Evolutionary conservation across 2,329 filamentous ascomycete genomes (phyloP).

Genomic region (Hymenoscyphus salicellus): DNA sequence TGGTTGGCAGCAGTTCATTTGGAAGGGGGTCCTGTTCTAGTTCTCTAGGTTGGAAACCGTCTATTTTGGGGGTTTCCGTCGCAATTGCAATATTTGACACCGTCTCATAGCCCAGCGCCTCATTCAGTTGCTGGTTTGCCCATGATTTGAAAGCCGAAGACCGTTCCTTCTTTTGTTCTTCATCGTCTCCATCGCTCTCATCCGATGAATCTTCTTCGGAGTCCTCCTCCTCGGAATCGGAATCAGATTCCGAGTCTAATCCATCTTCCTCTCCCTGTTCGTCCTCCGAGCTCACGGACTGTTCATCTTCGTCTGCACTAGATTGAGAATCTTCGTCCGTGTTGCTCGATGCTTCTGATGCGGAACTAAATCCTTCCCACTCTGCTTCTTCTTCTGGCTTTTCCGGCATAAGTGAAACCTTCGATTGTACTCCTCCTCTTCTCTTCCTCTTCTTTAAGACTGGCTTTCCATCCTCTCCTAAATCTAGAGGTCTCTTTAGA

Average conservation of each 20-base stretch:
- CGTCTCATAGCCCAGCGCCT: conserved; percentile 67
- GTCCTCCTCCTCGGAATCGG: conserved; percentile 26
- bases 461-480: conserved; percentile 72
- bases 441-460: conserved; percentile 80
- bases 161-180: conserved; percentile 40
- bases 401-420: conserved; percentile 48
- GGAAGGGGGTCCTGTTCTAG: conserved; percentile 70
- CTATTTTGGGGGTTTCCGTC: conserved; percentile 49
- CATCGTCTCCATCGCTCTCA: conserved; percentile 30
- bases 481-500: conserved; percentile 79
- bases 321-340: conserved; percentile 36
- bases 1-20: conserved; percentile 58
- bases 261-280: conserved; percentile 17
- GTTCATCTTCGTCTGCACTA: conserved; percentile 36
- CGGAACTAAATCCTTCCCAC: conserved; percentile 62
- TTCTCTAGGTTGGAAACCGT: conserved; percentile 64
- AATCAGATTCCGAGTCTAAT: conserved; percentile 17
- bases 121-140: conserved; percentile 83
- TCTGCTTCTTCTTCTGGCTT: conserved; percentile 50
- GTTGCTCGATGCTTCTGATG: conserved; percentile 40
- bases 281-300: conserved; percentile 1
- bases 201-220: conserved; percentile 29
- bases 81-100: conserved; percentile 38
- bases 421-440: conserved; percentile 59
- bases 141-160: conserved; percentile 84